Base-by-base conservation (phyloP, 805 yeast genomes). In the Yamadazyma endophytica region DNA sequence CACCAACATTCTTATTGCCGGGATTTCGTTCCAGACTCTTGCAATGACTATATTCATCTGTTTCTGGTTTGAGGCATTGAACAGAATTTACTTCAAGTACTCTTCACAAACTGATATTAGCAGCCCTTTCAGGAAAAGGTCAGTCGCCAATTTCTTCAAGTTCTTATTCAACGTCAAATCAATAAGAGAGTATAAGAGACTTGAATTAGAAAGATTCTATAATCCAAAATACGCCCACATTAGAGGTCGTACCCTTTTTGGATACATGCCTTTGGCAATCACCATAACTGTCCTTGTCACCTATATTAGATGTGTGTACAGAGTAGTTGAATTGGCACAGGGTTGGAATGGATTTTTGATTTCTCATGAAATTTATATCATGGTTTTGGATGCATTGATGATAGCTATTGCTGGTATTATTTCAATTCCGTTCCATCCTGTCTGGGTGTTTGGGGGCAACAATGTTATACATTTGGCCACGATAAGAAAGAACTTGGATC, bases 371-470 rank as follows among this genome's bases (percentile, higher is more conserved):
- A 58, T 51, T 4, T 63, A 38, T 39, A 29, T 64, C 21, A 56
- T 62, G 64, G 52, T 51, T 3, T 54, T 64, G 25, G 70, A 64
- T 39, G 66, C 69, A 0, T 28, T 48, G 3, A 55, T 64, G 66
- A 49, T 63, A 23, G 57, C 64, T 3, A 33, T 60, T 15, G 54
- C 60, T 6, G 68, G 66, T 6, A 25, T 62, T 12, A 38, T 61
- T 7, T 57, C 62, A 26, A 36, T 61, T 21, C 58, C 59, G 1
- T 64, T 63, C 57, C 70, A 63, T 42, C 70, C 69, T 5, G 53
- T 52, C 5, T 50, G 52, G 42, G 61, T 52, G 1, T 49, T 61
- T 28, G 69, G 70, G 14, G 22, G 38, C 4, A 39, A 44, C 7
- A 53, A 58, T 33, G 37, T 44, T 12, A 44, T 58, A 14, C 50